Conservation (phyloP, 176 grass and related monocot species). For the Neostapfia colusana region DNA sequence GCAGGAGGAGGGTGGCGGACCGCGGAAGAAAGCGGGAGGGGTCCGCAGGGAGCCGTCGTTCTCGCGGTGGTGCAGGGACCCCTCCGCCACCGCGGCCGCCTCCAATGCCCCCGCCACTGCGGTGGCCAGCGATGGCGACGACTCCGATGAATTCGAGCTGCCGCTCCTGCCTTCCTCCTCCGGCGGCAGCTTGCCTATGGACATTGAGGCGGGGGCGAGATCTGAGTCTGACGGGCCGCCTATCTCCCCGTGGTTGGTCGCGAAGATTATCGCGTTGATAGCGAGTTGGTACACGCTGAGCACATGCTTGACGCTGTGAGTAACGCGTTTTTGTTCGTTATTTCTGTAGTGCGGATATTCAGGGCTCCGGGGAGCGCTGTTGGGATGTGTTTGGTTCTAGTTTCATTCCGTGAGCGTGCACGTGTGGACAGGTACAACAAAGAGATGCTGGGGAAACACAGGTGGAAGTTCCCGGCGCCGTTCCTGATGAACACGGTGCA, state of each 20-base stretch:
- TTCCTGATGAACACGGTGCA: constrained; percentile 98
- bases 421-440: constrained; percentile 90
- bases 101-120: constrained; percentile 9
- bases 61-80: constrained; percentile 82
- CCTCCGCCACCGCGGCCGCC: neutral
- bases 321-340: constrained; percentile 40
- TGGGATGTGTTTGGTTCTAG: constrained; percentile 31
- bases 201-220: constrained; percentile 51
- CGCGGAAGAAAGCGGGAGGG: constrained; percentile 38
- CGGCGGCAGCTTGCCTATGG: constrained; percentile 51
- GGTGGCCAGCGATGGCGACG: constrained; percentile 37
- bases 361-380: constrained; percentile 7
- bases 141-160: constrained; percentile 79
- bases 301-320: constrained; percentile 89
- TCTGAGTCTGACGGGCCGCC: constrained; percentile 42
- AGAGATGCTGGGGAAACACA: constrained; percentile 79
- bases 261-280: constrained; percentile 73
- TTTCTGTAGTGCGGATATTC: constrained; percentile 1
- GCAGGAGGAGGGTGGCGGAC: constrained; percentile 22
- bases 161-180: constrained; percentile 51
- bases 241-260: constrained; percentile 58
- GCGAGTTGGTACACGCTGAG: constrained; percentile 92
- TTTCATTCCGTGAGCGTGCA: constrained; percentile 26
- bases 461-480: constrained; percentile 87
- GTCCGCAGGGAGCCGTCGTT: constrained; percentile 91